Conservation (phyloP, 2,329 filamentous ascomycete genomes). For the Beauveria pseudobassiana region DNA sequence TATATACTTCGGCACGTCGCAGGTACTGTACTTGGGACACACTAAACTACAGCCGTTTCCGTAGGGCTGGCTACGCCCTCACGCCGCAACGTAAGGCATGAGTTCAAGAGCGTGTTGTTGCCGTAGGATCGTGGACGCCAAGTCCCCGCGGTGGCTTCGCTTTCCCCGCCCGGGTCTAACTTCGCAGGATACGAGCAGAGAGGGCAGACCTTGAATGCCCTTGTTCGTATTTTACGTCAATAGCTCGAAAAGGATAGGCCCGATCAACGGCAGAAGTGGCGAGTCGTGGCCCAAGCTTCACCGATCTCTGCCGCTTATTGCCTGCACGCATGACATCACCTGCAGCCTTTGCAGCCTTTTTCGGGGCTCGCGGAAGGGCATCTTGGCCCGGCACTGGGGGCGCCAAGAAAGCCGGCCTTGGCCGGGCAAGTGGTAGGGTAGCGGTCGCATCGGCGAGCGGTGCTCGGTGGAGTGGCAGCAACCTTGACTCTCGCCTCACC, state of each 20-base stretch:
- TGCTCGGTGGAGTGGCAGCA: neutral
- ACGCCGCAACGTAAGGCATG: neutral
- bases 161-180: neutral
- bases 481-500: neutral
- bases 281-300: neutral
- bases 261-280: neutral
- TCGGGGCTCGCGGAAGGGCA: neutral
- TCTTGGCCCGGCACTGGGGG: neutral
- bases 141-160: neutral
- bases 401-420: neutral
- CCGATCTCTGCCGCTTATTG: slow-evolving; percentile 3
- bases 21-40: neutral
- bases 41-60: neutral
- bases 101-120: neutral
- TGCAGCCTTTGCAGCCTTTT: neutral
- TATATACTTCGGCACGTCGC: neutral
- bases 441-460: neutral
- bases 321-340: neutral
- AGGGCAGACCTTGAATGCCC: neutral
- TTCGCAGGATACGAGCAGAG: neutral
- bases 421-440: too few species aligned
- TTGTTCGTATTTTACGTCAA: neutral
- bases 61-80: neutral
- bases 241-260: neutral
- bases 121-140: neutral